Evolutionary conservation across 2,329 filamentous ascomycete species (phyloP).

Genomic region (Diatrype stigma): DNA sequence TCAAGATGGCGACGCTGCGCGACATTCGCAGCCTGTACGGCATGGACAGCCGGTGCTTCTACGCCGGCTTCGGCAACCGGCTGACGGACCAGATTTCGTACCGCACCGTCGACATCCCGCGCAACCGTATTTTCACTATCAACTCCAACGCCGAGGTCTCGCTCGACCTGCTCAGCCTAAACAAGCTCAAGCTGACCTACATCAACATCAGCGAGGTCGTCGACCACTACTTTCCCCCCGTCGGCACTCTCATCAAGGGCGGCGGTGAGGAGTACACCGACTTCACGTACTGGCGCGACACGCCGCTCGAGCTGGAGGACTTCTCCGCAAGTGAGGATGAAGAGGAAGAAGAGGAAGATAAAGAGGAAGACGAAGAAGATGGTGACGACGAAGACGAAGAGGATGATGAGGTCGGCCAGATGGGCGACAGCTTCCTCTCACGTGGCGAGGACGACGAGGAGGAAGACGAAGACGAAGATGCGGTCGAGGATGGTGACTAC

Average conservation of each 20-base stretch:
- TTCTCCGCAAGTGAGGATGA: slow-evolving; percentile 73
- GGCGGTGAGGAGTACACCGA: slow-evolving; percentile 95
- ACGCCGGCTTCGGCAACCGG: slow-evolving; percentile 94
- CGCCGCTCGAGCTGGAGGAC: slow-evolving; percentile 77
- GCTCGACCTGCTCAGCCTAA: slow-evolving; percentile 81
- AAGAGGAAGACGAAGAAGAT: slow-evolving; percentile 34
- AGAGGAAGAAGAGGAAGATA: slow-evolving; percentile 28
- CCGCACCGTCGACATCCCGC: slow-evolving; percentile 90
- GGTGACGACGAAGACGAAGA: slow-evolving; percentile 41
- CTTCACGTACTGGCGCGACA: slow-evolving; percentile 93
- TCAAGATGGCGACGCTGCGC: slow-evolving; percentile 97
- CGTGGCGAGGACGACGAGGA: slow-evolving; percentile 27
- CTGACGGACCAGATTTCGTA: slow-evolving; percentile 96
- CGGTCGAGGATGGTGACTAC: too few species aligned
- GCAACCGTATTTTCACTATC: slow-evolving; percentile 94
- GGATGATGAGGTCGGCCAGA: slow-evolving; percentile 40
- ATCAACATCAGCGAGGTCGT: slow-evolving; percentile 96
- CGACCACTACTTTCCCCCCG: slow-evolving; percentile 95
- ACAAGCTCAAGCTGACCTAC: slow-evolving; percentile 95
- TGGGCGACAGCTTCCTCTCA: slow-evolving; percentile 42
- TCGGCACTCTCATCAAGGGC: slow-evolving; percentile 78
- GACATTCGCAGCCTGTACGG: slow-evolving; percentile 90
- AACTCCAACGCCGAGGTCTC: slow-evolving; percentile 96
- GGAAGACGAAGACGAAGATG: slow-evolving; percentile 28
- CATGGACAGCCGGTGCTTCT: slow-evolving; percentile 76